Conservation (phyloP, 345 rosid species). For the Moricandia moricandioides region DNA sequence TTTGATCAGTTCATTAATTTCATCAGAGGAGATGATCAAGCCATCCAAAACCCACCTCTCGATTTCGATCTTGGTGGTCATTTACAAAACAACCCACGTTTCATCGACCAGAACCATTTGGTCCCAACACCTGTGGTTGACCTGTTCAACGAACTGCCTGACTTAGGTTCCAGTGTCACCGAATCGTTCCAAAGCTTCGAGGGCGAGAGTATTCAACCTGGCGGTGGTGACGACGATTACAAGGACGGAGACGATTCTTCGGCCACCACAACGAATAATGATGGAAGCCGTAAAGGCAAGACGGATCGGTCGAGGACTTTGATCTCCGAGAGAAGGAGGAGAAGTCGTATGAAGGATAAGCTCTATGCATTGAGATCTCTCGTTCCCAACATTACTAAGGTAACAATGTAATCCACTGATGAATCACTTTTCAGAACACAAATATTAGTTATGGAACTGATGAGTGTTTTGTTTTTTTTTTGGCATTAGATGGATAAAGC, state of each 20-base stretch:
- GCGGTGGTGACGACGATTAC: slow-evolving; percentile 36
- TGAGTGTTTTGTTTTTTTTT: not conserved
- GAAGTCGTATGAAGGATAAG: slow-evolving; percentile 86
- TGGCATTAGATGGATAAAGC: slow-evolving; percentile 85
- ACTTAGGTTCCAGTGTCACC: slow-evolving; percentile 28
- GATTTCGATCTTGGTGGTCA: slow-evolving; percentile 41
- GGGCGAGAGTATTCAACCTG: slow-evolving; percentile 34
- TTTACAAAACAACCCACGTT: slow-evolving; percentile 33
- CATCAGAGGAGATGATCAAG: slow-evolving; percentile 57
- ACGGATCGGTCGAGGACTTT: slow-evolving; percentile 66
- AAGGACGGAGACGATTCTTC: slow-evolving; percentile 56
- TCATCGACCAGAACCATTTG: slow-evolving; percentile 32
- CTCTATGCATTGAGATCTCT: slow-evolving; percentile 79
- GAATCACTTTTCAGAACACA: not conserved
- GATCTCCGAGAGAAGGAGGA: slow-evolving; percentile 66
- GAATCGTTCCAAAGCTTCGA: slow-evolving; percentile 43
- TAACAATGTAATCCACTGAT: slow-evolving; percentile 5
- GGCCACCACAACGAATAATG: slow-evolving; percentile 44
- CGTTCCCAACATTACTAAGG: slow-evolving; percentile 95
- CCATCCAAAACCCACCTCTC: slow-evolving; percentile 23
- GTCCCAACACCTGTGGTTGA: slow-evolving; percentile 35
- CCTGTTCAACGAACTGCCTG: slow-evolving; percentile 33
- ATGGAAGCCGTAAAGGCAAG: slow-evolving; percentile 42
- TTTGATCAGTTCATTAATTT: slow-evolving; percentile 57
- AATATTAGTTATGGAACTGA: slow-evolving; percentile 1